Evolutionary conservation across 1,139 yeast species (phyloP).

Genomic region (Blastobotrys proliferans): DNA sequence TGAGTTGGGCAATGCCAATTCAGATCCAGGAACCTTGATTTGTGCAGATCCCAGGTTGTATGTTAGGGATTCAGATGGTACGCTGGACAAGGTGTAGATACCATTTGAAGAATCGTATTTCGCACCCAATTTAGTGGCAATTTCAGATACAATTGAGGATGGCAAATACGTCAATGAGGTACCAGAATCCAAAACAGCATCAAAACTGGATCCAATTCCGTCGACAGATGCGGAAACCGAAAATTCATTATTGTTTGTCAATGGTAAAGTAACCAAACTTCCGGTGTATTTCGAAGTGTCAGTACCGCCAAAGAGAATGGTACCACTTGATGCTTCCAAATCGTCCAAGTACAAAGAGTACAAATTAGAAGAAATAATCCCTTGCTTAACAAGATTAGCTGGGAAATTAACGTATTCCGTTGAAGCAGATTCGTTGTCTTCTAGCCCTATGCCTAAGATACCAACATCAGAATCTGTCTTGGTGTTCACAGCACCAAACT

Average conservation of each 20-base stretch:
- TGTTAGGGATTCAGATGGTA: slow-evolving; percentile 20
- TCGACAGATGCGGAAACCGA: slow-evolving; percentile 16
- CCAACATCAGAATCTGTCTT: slow-evolving; percentile 44
- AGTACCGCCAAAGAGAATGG: slow-evolving; percentile 56
- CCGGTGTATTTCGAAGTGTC: slow-evolving; percentile 54
- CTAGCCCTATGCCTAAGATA: slow-evolving; percentile 51
- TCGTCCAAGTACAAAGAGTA: slow-evolving; percentile 54
- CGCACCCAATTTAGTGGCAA: slow-evolving; percentile 24
- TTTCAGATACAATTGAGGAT: slow-evolving; percentile 15
- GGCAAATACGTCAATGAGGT: slow-evolving; percentile 31
- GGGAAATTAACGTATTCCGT: slow-evolving; percentile 23
- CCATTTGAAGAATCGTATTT: slow-evolving; percentile 7
- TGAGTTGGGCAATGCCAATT: slow-evolving; percentile 26
- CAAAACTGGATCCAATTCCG: slow-evolving; percentile 21
- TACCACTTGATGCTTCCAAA: slow-evolving; percentile 40
- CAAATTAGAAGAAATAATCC: slow-evolving; percentile 41
- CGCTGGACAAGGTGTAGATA: slow-evolving; percentile 7
- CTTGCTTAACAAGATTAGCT: slow-evolving; percentile 19
- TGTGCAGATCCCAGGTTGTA: slow-evolving; percentile 19
- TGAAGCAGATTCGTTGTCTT: slow-evolving; percentile 38
- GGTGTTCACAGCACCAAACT: slow-evolving; percentile 48
- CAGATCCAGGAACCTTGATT: slow-evolving; percentile 40
- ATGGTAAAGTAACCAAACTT: slow-evolving; percentile 34
- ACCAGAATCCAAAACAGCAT: slow-evolving; percentile 39
- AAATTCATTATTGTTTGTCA: slow-evolving; percentile 16